A percentile compares a stretch with the other conserved stretches of the same genome.
Evolutionary conservation across 768 basidiomycete genomes (phyloP).

Genomic region (Sporobolomyces roseus): DNA sequence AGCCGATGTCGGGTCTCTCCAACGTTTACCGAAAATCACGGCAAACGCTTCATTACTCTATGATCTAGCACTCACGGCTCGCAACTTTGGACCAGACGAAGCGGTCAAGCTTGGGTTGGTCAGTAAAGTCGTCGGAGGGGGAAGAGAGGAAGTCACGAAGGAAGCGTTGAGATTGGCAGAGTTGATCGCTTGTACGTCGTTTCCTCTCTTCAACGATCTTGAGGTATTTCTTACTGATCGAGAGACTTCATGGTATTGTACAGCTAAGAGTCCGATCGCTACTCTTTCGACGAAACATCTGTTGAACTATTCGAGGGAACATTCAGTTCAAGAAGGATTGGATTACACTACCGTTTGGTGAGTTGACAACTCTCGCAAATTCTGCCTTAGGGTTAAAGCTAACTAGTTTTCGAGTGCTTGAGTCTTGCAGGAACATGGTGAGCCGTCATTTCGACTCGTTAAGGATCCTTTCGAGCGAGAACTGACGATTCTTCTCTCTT

Average conservation of each 20-base stretch:
- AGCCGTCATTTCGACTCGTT: background rate
- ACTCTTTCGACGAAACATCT: slow-evolving; percentile 72
- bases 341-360: slow-evolving; percentile 35
- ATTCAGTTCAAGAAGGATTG: slow-evolving; percentile 52
- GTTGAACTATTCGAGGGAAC: slow-evolving; percentile 71
- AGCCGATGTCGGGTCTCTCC: slow-evolving; percentile 80
- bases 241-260: background rate
- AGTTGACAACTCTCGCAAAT: background rate
- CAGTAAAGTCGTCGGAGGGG: slow-evolving; percentile 66
- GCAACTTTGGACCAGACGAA: slow-evolving; percentile 65
- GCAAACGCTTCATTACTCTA: slow-evolving; percentile 68
- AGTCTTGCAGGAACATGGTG: slow-evolving; percentile 35
- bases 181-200: slow-evolving; percentile 55
- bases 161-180: slow-evolving; percentile 66
- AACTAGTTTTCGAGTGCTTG: background rate
- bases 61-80: slow-evolving; percentile 72
- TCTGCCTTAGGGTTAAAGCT: background rate
- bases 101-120: slow-evolving; percentile 69
- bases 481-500: background rate
- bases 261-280: slow-evolving; percentile 70
- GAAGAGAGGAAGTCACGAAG: slow-evolving; percentile 61
- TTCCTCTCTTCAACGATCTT: too few species aligned
- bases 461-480: background rate
- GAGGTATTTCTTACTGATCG: too few species aligned
- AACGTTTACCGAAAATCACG: slow-evolving; percentile 70